Base-by-base conservation (phyloP, 2,329 filamentous ascomycete species). In the Aspergillus quadrilineatus region DNA sequence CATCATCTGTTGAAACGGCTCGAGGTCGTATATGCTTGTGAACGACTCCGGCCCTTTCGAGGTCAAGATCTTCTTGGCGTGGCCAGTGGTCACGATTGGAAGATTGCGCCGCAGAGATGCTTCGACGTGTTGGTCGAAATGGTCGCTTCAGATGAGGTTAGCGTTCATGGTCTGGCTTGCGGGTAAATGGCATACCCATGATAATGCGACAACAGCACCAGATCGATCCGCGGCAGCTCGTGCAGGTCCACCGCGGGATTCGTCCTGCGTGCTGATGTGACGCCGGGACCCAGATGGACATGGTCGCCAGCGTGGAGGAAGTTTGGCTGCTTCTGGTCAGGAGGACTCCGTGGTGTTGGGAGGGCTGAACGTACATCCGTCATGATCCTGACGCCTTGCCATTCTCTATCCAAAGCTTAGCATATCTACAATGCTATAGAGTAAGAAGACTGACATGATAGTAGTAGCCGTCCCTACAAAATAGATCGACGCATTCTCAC, bases 221-320 rank as follows among this genome's bases (percentile, higher is more conserved):
- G 73, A 65, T 88, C 84, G 17, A 88, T 76, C 1, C 78, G 74
- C 1, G 86, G 86, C 1, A 88, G 73, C 29, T 83, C 76, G 47
- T 85, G 76, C 4, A 88, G 67, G 55, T 86, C 80, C 14, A 88
- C 75, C 0, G 83, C 82, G 22, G 85, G 85, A 60, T 88, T 81
- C 0, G 81, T 87, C 26, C 71, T 69, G 1, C 85, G 76, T 26
- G 75, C 77, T 1, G 77, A 80, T 2, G 77, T 81, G 1, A 88
- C 84, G 1, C 85, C 85, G 0, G 85, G 85, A 0, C 85, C 86
- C 1, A 88, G 79, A 66, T 88, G 85, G 7, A 88, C 84, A 62
- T 88, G 83, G 63, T 87, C 84, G 32, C 85, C 85, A 1, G 80
- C 80, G 63, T 87, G 85, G 0, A 89, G 77, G 70, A 89, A 88